Evolutionary conservation across 257 asterid species (phyloP), one percentile per base, ranked within the genome.

Genomic region (Scutellaria minor): DNA sequence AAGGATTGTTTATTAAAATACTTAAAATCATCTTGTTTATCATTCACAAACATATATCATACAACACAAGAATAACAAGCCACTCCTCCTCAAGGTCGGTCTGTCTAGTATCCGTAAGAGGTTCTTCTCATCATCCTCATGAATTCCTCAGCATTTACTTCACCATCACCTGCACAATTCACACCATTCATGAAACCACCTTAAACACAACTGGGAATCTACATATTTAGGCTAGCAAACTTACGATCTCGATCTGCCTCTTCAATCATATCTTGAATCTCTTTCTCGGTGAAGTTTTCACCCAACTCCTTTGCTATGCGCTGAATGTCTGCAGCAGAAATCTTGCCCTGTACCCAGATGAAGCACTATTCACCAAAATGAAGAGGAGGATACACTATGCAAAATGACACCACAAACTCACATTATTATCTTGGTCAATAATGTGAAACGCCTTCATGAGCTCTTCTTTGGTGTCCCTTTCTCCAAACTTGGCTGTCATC

Each of bases 401-500:
- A 59, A 31, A 70, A 50, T 52, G 50, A 37, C 48, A 69, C 65
- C 39, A 68, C 48, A 9, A 70, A 74, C 79, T 70, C 64, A 91
- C 99, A 83, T 89, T 94, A 70, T 88, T 88, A 76, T 94, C 97
- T 76, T 88, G 93, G 81, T 94, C 99, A 70, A 94, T 88, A 52
- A 94, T 88, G 60, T 83, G 81, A 65, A 94, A 94, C 70, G 99
- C 97, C 81, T 85, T 91, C 87, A 78, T 83, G 53, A 94, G 92
- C 79, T 94, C 98, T 81, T 89, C 97, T 76, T 84, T 85, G 37
- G 86, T 84, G 83, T 91, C 99, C 81, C 97, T 85, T 84, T 94
- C 99, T 58, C 96, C 97, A 69, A 89, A 86, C 77, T 94, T 94
- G 42, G 97, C 97, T 6, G 99, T 94, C 99, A 94, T 87, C 97